These are phyloP conservation scores for Filosporella fistucella DNA, from an alignment of 495 filamentous ascomycete species.

Conservation along the genomic window DNA sequence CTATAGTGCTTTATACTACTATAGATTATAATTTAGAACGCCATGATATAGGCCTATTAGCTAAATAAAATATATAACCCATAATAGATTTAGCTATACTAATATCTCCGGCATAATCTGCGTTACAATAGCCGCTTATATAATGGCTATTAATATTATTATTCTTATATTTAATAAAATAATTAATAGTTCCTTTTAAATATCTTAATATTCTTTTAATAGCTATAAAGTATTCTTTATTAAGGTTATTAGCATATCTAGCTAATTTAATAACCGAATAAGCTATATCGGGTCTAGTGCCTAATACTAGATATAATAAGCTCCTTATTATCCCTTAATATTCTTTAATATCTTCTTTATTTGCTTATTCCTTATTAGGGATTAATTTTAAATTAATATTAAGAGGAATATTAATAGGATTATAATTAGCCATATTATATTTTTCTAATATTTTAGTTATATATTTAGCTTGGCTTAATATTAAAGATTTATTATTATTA, in stretches of 20 bases:
- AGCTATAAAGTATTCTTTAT: slow-evolving; percentile 5
- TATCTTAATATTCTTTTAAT: slow-evolving; percentile 17
- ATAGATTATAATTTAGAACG: slow-evolving; percentile 12
- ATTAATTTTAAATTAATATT: slow-evolving; percentile 11
- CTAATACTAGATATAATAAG: slow-evolving; percentile 18
- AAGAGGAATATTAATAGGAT: slow-evolving; percentile 14
- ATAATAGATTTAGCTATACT: slow-evolving; percentile 7
- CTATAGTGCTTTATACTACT: slow-evolving; percentile 5
- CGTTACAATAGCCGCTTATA: slow-evolving; percentile 6
- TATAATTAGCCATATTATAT: slow-evolving; percentile 7
- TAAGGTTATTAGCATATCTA: slow-evolving; percentile 13
- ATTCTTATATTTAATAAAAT: slow-evolving; percentile 12
- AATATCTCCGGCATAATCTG: slow-evolving; percentile 11
- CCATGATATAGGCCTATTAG: slow-evolving; percentile 7
- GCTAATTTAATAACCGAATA: slow-evolving; percentile 11
- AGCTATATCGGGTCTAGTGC: slow-evolving; percentile 20
- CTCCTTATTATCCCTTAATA: slow-evolving; percentile 15
- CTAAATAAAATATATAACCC: slow-evolving; percentile 9
- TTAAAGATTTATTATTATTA: slow-evolving; percentile 5
- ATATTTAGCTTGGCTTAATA: slow-evolving; percentile 17
- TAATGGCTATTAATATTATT: not conserved
- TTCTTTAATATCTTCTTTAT: slow-evolving; percentile 1
- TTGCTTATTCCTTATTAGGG: slow-evolving; percentile 3
- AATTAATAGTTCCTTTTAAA: slow-evolving; percentile 16
- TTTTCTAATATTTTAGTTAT: slow-evolving; percentile 14